Base-by-base conservation (phyloP, 2,329 filamentous ascomycete species). In the Aspergillus udagawae region DNA sequence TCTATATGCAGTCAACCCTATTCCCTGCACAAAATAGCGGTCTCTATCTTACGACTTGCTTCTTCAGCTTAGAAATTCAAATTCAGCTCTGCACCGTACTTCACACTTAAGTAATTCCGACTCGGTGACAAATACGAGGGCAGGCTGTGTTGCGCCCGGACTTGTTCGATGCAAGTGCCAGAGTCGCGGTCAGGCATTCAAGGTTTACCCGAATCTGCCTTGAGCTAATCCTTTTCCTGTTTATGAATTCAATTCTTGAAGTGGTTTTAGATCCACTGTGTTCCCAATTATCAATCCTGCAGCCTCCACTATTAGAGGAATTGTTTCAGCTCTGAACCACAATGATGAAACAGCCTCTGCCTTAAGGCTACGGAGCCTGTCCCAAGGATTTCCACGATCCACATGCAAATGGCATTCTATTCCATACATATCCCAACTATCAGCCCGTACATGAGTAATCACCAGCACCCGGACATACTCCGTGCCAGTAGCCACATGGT, bases 1-100 rank as follows among this genome's bases (percentile, higher is more conserved):
- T 48, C 41, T 29, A 29, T 52, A 52, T 52, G 49, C 54, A 49
- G 3, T 42, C n/a, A 56, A 56, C 54, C 54, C 54, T 52, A 52
- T 56, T 49, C 12, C n/a, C 17, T 29, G 42, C 42, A 32, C 9
- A 27, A 32, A 56, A 56, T 28, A 50, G 54, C 54, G 54, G 54
- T 52, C 49, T 45, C 27, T 17, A 23, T 21, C 38, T 38, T 38
- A 38, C 32, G 23, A 20, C 17, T 53, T 27, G 23, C 25, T 25
- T 17, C 28, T 23, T 38, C 10, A 6, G 14, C 29, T 35, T 4
- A 21, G 14, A 28, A 14, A 47, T 14, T 45, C 49, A 28, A 14
- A 47, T 8, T 45, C 49, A 51, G 45, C 48, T 32, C 45, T 51
- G 23, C 21, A 17, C 6, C 5, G 32, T 38, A 17, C 14, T 17